Conservation (phyloP, 192 early-diverging fungal genomes). For the Jimgerdemannia flammicorona region DNA sequence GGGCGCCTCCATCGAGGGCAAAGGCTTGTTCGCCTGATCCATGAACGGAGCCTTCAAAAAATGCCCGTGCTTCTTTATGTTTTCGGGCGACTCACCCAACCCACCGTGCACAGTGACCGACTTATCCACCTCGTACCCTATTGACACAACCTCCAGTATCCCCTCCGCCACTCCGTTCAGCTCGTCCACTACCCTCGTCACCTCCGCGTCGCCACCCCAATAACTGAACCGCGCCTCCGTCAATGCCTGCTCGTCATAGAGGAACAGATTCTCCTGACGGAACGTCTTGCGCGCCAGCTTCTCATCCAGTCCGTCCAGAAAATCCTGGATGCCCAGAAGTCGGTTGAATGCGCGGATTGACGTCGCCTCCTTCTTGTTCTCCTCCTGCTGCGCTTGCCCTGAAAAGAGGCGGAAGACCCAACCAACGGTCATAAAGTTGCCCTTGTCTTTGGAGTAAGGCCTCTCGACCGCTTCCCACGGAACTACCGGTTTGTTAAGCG, state of each 20-base stretch:
- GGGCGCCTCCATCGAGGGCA: background rate
- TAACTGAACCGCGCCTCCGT: slow-evolving; percentile 44
- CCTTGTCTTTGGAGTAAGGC: slow-evolving; percentile 38
- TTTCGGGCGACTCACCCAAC: background rate
- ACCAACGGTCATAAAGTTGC: slow-evolving; percentile 49
- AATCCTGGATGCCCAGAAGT: slow-evolving; percentile 55
- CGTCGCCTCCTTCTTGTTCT: slow-evolving; percentile 50
- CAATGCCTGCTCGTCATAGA: slow-evolving; percentile 47
- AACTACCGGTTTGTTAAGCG: slow-evolving; percentile 41
- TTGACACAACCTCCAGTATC: slow-evolving; percentile 1
- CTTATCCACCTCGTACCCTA: background rate
- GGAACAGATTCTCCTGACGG: slow-evolving; percentile 38
- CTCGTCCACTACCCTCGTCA: slow-evolving; percentile 34
- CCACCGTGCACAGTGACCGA: background rate
- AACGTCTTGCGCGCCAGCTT: slow-evolving; percentile 46
- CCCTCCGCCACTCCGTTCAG: slow-evolving; percentile 19
- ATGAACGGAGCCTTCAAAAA: slow-evolving; percentile 11
- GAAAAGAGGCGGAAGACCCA: slow-evolving; percentile 62
- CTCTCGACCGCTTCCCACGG: slow-evolving; percentile 54
- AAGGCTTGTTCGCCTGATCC: slow-evolving; percentile 4
- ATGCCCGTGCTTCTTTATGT: background rate
- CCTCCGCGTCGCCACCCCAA: slow-evolving; percentile 47
- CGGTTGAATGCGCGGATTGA: slow-evolving; percentile 57
- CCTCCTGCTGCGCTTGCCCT: slow-evolving; percentile 56
- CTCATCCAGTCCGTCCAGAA: slow-evolving; percentile 56